Conservation (phyloP, 495 filamentous ascomycete genomes). For the Podospora pseudoanserina region DNA sequence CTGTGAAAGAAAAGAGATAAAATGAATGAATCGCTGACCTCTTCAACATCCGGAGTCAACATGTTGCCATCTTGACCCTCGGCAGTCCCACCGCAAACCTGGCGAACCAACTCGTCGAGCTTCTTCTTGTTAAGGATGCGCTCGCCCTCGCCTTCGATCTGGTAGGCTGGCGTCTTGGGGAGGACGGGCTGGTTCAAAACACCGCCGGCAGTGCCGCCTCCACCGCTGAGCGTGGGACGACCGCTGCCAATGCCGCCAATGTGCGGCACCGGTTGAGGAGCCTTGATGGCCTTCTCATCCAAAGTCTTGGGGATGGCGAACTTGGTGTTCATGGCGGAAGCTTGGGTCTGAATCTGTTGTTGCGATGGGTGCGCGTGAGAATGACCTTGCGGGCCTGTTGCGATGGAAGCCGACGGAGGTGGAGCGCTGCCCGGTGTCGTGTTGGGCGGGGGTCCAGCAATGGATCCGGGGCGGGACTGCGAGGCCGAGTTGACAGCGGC, state of each 20-base stretch:
- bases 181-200: slow-evolving; percentile 84
- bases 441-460: slow-evolving; percentile 22
- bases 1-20: slow-evolving; percentile 9
- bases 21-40: slow-evolving; percentile 54
- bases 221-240: slow-evolving; percentile 74
- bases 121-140: slow-evolving; percentile 92
- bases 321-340: slow-evolving; percentile 39
- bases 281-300: slow-evolving; percentile 55
- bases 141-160: slow-evolving; percentile 85
- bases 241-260: slow-evolving; percentile 55
- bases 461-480: slow-evolving; percentile 39
- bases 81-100: slow-evolving; percentile 79
- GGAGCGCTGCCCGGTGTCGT: slow-evolving; percentile 17
- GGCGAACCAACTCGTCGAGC: slow-evolving; percentile 88
- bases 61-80: slow-evolving; percentile 63
- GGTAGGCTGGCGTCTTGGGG: slow-evolving; percentile 71
- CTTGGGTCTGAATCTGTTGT: not conserved
- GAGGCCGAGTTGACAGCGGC: slow-evolving; percentile 23
- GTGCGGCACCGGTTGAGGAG: slow-evolving; percentile 62
- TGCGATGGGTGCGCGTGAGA: slow-evolving; percentile 54
- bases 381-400: slow-evolving; percentile 40
- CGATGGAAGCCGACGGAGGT: slow-evolving; percentile 32
- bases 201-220: slow-evolving; percentile 65
- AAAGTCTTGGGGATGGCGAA: slow-evolving; percentile 80
- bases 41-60: slow-evolving; percentile 88